Base-by-base conservation (phyloP, 108 stramenopile genomes). In the Cylindrotheca closterium region DNA sequence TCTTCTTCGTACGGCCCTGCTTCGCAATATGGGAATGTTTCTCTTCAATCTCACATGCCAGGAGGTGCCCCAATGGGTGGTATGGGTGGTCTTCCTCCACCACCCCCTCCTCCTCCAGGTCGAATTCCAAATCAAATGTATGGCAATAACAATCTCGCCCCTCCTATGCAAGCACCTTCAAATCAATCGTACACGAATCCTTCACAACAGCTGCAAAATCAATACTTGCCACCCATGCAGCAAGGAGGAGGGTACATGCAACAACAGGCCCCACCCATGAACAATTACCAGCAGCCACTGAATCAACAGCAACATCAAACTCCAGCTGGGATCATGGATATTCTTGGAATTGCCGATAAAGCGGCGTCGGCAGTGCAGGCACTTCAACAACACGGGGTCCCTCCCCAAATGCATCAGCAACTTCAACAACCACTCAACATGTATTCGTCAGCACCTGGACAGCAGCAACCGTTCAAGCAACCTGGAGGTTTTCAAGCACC, bases 341-440 rank as follows among this genome's bases (percentile, higher is more conserved):
- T 91, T 60, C 60, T 88, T 27, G 83, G 78, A 21, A 72, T 91
- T 54, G 89, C 89, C 0, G 89, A 87, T 49, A 88, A 88, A 54
- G 89, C 89, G 2, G 82, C 89, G 1, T 83, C 84, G 21, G 86
- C 82, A 28, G 72, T 89, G 12, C 79, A 78, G 30, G 74, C 57
- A 45, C 52, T 81, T 53, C 60, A 75, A 26, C 65, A 42, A 32
- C 79, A 81, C 51, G n/a, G 58, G 67, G 23, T 31, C 51, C 19
- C 46, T 58, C 22, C 58, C n/a, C n/a, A n/a, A n/a, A n/a, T n/a
- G n/a, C n/a, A n/a, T n/a, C n/a, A n/a, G n/a, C n/a, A n/a, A n/a
- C n/a, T n/a, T n/a, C n/a, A n/a, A n/a, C n/a, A n/a, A n/a, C n/a
- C n/a, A n/a, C n/a, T n/a, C n/a, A n/a, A n/a, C n/a, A n/a, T n/a